Evolutionary conservation across 163 green algal species (phyloP).

Genomic region (Volvox carteri): DNA sequence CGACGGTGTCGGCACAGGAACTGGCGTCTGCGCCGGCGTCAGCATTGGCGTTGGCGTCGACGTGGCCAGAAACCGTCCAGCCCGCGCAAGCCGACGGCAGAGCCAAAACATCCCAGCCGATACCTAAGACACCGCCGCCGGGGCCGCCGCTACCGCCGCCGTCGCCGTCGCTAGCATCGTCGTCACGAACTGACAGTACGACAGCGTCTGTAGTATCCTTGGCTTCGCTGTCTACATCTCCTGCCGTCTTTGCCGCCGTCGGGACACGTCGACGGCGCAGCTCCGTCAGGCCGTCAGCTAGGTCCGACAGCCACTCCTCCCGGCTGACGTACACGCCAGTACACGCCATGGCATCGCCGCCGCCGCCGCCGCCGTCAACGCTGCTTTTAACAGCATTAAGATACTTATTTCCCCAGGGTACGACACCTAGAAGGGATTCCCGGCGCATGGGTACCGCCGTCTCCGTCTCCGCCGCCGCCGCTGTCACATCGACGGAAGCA

Average conservation of each 20-base stretch:
- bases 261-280: neutral
- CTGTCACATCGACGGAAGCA: too few species aligned
- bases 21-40: neutral
- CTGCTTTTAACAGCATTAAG: neutral
- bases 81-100: conserved; percentile 28
- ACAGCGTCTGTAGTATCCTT: neutral
- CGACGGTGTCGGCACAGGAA: neutral
- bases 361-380: neutral
- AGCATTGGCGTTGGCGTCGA: neutral
- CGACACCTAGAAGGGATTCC: neutral
- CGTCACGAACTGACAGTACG: neutral
- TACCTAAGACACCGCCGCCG: neutral
- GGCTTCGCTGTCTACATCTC: neutral
- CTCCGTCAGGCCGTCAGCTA: neutral
- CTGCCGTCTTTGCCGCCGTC: neutral
- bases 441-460: neutral
- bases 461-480: neutral
- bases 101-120: neutral
- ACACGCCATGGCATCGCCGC: neutral
- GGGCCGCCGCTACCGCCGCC: neutral
- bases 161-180: neutral
- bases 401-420: neutral
- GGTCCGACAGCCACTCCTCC: neutral
- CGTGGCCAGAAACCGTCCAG: neutral
- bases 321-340: neutral